Evolutionary conservation across 352 stramenopile genomes (phyloP).

Genomic region (Plasmopara halstedii): DNA sequence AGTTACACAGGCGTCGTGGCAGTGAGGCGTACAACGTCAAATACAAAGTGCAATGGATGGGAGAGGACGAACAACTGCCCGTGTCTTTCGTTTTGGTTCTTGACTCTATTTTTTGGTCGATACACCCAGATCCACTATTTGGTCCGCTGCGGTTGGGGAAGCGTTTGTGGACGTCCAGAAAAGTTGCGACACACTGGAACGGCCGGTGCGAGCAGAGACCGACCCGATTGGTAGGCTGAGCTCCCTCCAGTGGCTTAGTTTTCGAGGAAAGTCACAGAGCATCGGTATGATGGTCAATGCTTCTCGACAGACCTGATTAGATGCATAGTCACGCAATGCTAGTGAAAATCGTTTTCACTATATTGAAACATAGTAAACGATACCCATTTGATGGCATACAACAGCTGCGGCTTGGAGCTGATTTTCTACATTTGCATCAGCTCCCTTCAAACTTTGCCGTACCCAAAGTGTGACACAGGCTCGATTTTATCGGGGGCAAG

Average conservation of each 20-base stretch:
- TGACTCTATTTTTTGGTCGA: constrained; percentile 12
- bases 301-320: constrained; percentile 1
- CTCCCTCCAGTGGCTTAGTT: constrained; percentile 15
- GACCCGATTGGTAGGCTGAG: not conserved
- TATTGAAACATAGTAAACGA: not conserved
- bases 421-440: constrained; percentile 15
- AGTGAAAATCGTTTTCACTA: not conserved
- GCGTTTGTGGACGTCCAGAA: constrained; percentile 15
- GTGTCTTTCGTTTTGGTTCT: constrained; percentile 3
- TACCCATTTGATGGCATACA: not conserved
- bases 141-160: constrained; percentile 20
- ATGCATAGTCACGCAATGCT: not conserved
- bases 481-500: not conserved
- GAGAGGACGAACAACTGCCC: constrained; percentile 3
- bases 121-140: constrained; percentile 11
- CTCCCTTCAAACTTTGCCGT: constrained; percentile 5
- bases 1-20: not conserved
- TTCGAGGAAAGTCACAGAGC: constrained; percentile 12
- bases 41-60: constrained; percentile 18
- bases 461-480: constrained; percentile 1
- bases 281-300: constrained; percentile 19
- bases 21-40: constrained; percentile 18
- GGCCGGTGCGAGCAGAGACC: constrained; percentile 16
- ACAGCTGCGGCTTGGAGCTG: constrained; percentile 19
- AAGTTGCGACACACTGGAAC: constrained; percentile 26